Conservation (phyloP, 306 rosid genomes). For the peach (Prunus persica) region DNA sequence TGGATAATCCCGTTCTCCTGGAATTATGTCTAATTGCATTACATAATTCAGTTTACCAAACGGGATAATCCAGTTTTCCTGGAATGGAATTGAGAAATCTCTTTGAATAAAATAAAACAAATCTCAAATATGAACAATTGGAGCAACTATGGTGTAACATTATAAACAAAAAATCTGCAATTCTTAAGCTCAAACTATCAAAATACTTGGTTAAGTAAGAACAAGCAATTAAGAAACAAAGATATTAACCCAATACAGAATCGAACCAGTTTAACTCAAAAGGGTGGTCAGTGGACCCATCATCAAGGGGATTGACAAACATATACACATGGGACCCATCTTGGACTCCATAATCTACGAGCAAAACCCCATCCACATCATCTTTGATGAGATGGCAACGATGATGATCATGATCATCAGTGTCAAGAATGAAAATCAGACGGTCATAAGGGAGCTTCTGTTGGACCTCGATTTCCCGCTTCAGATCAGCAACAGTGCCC, state of each 20-base stretch:
- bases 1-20: too few relatives aligned
- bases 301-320: slow-evolving; percentile 48
- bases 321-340: slow-evolving; percentile 70
- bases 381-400: slow-evolving; percentile 17
- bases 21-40: too few relatives aligned
- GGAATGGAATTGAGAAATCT: too few relatives aligned
- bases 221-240: background rate
- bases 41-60: too few relatives aligned
- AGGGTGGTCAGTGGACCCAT: slow-evolving; percentile 24
- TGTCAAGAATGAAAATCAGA: slow-evolving; percentile 42
- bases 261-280: slow-evolving; percentile 2
- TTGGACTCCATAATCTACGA: slow-evolving; percentile 54
- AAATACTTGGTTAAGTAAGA: background rate
- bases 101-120: too few relatives aligned
- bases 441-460: slow-evolving; percentile 61
- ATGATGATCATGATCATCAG: slow-evolving; percentile 6
- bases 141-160: too few relatives aligned
- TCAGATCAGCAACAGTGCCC: slow-evolving; percentile 54
- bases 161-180: too few relatives aligned
- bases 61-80: too few relatives aligned
- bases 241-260: background rate
- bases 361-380: slow-evolving; percentile 32
- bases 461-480: slow-evolving; percentile 53
- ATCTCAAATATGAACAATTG: too few relatives aligned
- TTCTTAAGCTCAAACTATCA: too few relatives aligned